Conservation (phyloP, 257 asterid genomes). For the Mitragyna speciosa region DNA sequence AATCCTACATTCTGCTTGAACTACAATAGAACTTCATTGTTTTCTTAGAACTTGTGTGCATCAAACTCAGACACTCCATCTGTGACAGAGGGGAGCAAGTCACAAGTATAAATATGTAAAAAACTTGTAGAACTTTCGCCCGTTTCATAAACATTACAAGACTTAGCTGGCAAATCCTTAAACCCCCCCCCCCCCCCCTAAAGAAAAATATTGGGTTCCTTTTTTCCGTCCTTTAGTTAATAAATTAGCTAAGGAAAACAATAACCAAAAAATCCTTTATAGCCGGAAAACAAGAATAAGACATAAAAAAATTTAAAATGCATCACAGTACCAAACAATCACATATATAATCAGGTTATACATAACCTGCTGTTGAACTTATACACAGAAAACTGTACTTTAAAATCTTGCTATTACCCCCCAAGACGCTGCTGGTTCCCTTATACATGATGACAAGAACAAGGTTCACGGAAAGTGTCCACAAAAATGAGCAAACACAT, state of each 20-base stretch:
- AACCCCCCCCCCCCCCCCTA: too few species aligned
- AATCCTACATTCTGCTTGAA: neutral
- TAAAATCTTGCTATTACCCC: neutral
- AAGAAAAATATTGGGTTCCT: too few species aligned
- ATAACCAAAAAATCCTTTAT: neutral
- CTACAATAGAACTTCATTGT: neutral
- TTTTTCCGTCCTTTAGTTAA: neutral
- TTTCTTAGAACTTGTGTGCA: neutral
- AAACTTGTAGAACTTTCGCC: neutral
- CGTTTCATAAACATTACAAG: neutral
- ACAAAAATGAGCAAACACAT: constrained; percentile 2
- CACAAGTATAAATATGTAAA: neutral
- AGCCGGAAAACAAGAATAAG: neutral
- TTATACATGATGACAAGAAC: neutral
- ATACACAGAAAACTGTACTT: neutral
- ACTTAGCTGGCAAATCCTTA: neutral
- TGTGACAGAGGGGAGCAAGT: neutral
- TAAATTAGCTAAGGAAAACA: too few species aligned
- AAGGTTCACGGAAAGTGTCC: neutral
- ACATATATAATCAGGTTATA: too few species aligned
- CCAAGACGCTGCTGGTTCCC: too few species aligned
- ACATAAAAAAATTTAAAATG: too few species aligned
- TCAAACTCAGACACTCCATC: too few species aligned
- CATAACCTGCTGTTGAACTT: neutral
- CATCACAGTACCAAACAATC: too few species aligned